Evolutionary conservation across 345 rosid genomes (phyloP).

Genomic region (Ailanthus altissimus): DNA sequence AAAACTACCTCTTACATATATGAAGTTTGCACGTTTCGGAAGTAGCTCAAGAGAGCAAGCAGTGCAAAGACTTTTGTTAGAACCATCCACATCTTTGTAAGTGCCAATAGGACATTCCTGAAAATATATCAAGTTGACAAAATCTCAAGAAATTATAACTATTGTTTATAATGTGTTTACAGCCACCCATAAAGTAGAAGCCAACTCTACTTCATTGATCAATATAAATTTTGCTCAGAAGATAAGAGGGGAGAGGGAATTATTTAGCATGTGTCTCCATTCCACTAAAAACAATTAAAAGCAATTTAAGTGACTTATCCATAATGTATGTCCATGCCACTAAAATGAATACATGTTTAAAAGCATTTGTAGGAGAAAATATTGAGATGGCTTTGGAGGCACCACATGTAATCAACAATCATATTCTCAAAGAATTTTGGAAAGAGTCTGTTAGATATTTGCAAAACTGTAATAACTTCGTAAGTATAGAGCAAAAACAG

Average conservation of each 20-base stretch:
- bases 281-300: background rate
- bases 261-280: background rate
- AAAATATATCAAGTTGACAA: conserved; percentile 18
- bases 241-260: background rate
- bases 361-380: background rate
- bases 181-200: background rate
- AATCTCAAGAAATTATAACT: background rate
- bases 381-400: background rate
- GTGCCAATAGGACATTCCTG: conserved; percentile 99
- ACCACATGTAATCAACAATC: background rate
- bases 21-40: conserved; percentile 80
- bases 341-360: background rate
- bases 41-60: conserved; percentile 81
- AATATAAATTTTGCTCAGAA: background rate
- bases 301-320: too few relatives aligned
- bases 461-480: background rate
- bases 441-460: background rate
- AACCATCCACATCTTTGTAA: conserved; percentile 82
- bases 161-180: background rate
- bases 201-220: background rate
- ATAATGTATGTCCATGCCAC: background rate
- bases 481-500: background rate
- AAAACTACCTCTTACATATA: conserved; percentile 75
- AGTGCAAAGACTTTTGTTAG: conserved; percentile 76
- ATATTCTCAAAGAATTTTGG: background rate